Evolutionary conservation across 495 filamentous ascomycete genomes (phyloP), one percentile per base, ranked within the genome.

Genomic region (Penicillium paxilli): DNA sequence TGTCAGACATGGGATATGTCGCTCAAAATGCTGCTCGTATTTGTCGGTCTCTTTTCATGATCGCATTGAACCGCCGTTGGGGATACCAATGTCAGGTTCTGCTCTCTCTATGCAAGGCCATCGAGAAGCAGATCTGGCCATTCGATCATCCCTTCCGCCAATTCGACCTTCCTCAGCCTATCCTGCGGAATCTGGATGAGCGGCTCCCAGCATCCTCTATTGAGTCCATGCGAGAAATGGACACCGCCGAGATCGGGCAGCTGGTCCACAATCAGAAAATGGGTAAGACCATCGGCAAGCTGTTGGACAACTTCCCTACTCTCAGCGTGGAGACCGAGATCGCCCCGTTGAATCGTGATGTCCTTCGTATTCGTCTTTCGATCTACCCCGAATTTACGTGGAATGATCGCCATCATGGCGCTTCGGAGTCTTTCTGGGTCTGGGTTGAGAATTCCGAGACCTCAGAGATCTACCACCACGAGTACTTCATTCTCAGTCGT

Each of bases 361-460:
- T 99, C 16, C 76, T 99, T 45, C 82, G 92, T 21, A 88, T 99
- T 54, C 87, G 87, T 50, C 82, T 99, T 0, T 90, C 72, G 45
- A 77, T 99, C 26, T 91, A 85, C 4, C 89, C 95, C 0, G 92
- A 98, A 21, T 99, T 98, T 68, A 80, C 76, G 11, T 99, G 94
- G 94, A 96, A 96, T 56, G 95, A 99, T 57, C 85, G 85, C n/a
- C 81, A 96, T 45, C 90, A 99, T 68, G 95, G 95, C 2, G 87
- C 83, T 4, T 96, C 93, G 2, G 94, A 99, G 64, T 92, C 91
- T 17, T 99, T 94, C 71, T 98, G 92, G 84, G 87, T 98, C 44
- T 98, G 95, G 95, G 93, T 98, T 14, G 94, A 99, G 71, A 96
- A 98, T 64, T 97, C 93, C 0, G 95, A 98, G 60, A 96, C 92